Conservation (phyloP, 2,329 filamentous ascomycete species). For the Colletotrichum liriopes region DNA sequence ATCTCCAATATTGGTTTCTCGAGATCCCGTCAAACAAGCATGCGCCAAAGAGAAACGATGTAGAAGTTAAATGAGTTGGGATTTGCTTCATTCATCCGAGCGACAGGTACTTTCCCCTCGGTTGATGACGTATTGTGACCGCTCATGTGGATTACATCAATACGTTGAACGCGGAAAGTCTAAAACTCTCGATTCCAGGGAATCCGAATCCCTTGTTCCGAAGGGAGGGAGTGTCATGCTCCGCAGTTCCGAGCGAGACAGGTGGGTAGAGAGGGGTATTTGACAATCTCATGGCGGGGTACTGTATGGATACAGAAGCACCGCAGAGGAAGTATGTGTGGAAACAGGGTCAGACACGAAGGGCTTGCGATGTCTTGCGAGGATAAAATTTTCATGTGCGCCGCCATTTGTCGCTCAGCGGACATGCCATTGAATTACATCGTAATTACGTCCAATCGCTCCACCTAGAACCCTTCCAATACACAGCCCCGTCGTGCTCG, state of each 20-base stretch:
- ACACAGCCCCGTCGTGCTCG: conserved; percentile 47
- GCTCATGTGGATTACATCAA: background rate
- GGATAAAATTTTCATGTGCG: background rate
- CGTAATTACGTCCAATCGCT: conserved; percentile 47
- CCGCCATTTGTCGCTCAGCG: background rate
- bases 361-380: background rate
- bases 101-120: too few species aligned
- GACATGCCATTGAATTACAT: background rate
- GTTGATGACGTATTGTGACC: background rate
- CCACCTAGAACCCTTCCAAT: conserved; percentile 47
- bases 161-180: background rate
- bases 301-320: background rate
- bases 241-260: background rate
- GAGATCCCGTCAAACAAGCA: background rate
- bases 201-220: background rate
- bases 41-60: background rate
- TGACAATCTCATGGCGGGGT: background rate
- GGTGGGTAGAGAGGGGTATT: background rate
- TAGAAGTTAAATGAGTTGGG: background rate
- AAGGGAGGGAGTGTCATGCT: background rate
- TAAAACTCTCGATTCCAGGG: background rate
- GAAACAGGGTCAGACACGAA: too few species aligned
- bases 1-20: rapidly evolving
- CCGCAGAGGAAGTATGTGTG: too few species aligned
- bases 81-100: too few species aligned